Percentiles rank a stretch among this genome's conserved stretches.
Evolutionary conservation across 1,284 basidiomycete genomes (phyloP).

Genomic region (Mycosarcoma maydis): DNA sequence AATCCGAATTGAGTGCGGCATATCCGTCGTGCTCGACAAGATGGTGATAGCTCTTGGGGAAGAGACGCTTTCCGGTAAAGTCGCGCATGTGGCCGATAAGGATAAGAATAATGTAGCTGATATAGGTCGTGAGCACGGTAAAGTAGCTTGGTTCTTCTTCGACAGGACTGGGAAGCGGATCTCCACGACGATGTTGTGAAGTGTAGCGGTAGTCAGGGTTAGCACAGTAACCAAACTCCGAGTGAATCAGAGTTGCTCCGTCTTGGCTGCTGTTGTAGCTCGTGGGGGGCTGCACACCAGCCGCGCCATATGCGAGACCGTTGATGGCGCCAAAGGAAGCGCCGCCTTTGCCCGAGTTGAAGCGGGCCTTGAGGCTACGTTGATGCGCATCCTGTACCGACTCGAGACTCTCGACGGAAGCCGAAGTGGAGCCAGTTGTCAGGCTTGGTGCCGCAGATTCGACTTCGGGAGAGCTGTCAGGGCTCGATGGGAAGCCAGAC

Average conservation of each 20-base stretch:
- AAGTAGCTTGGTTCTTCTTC: conserved; percentile 82
- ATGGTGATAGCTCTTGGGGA: conserved; percentile 79
- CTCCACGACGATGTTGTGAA: conserved; percentile 71
- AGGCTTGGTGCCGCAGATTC: conserved; percentile 55
- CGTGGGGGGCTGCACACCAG: conserved; percentile 34
- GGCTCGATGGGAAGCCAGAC: conserved; percentile 23
- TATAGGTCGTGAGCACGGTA: conserved; percentile 88
- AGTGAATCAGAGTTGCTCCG: conserved; percentile 70
- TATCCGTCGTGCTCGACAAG: conserved; percentile 70
- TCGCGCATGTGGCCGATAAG: conserved; percentile 91
- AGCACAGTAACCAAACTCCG: conserved; percentile 85
- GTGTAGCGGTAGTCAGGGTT: conserved; percentile 77
- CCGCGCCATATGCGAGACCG: conserved; percentile 11
- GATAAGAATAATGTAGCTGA: conserved; percentile 72
- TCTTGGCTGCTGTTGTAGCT: conserved; percentile 44
- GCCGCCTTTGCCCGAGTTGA: conserved; percentile 21
- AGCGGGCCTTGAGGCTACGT: conserved; percentile 29
- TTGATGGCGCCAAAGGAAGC: conserved; percentile 9
- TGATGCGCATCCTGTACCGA: conserved; percentile 47
- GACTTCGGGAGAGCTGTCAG: conserved; percentile 37
- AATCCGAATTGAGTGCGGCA: conserved; percentile 95
- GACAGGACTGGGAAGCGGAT: conserved; percentile 67
- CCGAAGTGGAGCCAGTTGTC: conserved; percentile 59
- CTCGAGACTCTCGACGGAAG: conserved; percentile 55
- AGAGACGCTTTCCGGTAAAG: conserved; percentile 89